Base-by-base conservation (phyloP, 2,329 filamentous ascomycete genomes). In the Didymella exigua region DNA sequence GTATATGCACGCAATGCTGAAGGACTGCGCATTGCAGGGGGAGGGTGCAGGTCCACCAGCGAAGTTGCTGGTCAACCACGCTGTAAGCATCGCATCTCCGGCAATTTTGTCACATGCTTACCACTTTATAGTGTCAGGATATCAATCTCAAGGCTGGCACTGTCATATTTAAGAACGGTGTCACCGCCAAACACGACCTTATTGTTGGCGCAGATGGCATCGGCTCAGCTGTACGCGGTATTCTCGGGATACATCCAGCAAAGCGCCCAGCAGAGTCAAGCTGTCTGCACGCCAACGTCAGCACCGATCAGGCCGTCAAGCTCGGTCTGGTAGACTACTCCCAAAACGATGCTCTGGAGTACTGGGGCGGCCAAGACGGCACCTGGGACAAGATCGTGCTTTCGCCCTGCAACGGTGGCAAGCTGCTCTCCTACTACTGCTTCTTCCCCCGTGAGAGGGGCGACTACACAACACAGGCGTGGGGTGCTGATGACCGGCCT, bases 361-460 rank as follows among this genome's bases (percentile, higher is more conserved):
- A 88, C 76, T 89, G 87, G 87, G 87, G 87, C 23, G 87, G 87
- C 1, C 82, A 85, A 47, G 83, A 86, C 50, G 85, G 84, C 65
- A 84, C 64, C 78, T 79, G 63, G 63, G 84, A 89, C 72, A 90
- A 89, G 78, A 89, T 90, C 54, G 87, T 89, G 5, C 76, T 89
- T 2, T 88, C 86, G 0, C 86, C 87, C 5, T 89, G 87, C 75
- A 87, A 88, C 65, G 82, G 82, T 19, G 86, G 86, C 48, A 82
- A 82, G 56, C 75, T 89, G 2, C 77, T 89, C 3, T 88, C 85
- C 0, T 89, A 87, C 75, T 89, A 89, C 74, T 88, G 86, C 74
- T 89, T 89, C 78, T 89, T 88, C 72, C 82, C 86, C 0, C 79
- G 83, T 1, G 78, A 81, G 5, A 78, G 80, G 55, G 84, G 84